A percentile compares a stretch with the other conserved stretches of the same genome.
Conservation (phyloP, 129 eudicot species). For the Flaveria robusta region DNA sequence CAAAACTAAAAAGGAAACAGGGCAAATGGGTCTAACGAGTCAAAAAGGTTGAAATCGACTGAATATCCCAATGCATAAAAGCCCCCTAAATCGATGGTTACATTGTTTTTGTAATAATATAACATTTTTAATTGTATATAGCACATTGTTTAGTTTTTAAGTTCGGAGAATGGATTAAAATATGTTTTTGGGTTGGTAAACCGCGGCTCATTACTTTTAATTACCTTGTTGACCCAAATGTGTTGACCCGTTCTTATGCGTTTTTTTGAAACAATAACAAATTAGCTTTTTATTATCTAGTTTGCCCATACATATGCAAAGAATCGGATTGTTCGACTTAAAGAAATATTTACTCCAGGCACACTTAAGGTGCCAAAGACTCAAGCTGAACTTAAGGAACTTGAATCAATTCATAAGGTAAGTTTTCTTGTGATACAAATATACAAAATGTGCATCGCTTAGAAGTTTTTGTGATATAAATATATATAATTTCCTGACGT, state of each 20-base stretch:
- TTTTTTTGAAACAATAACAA: conserved; percentile 12
- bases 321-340: conserved; percentile 70
- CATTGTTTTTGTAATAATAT: neutral
- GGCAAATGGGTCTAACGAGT: neutral
- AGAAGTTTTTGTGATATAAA: neutral
- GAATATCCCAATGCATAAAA: conserved; percentile 3
- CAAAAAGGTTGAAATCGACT: neutral
- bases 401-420: conserved; percentile 98
- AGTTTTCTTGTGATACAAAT: conserved; percentile 18
- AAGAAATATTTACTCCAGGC: conserved; percentile 93
- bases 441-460: neutral
- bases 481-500: neutral
- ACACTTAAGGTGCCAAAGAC: conserved; percentile 76
- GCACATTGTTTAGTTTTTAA: neutral
- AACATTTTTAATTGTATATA: neutral
- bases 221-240: neutral
- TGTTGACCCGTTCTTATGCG: neutral
- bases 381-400: conserved; percentile 74
- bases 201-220: neutral
- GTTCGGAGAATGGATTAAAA: neutral
- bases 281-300: conserved; percentile 37
- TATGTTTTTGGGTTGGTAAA: neutral
- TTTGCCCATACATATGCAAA: conserved; percentile 79
- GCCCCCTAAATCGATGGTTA: neutral
- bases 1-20: neutral